Conservation (phyloP, 768 basidiomycete genomes). For the Amyloporia xantha region DNA sequence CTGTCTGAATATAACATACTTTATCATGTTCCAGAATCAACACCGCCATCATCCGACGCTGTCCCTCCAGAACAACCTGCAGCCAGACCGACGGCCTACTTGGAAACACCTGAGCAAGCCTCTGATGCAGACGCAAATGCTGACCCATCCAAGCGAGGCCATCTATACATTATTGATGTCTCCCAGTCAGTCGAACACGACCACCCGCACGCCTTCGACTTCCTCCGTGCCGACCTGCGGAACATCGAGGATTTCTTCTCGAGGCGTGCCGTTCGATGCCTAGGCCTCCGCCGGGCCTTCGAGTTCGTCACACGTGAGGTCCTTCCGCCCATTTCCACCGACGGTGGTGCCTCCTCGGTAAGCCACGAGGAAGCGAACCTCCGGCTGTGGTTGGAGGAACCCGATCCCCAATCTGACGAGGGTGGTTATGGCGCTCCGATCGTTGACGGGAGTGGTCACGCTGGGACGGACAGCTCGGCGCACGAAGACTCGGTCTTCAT, state of each 20-base stretch:
- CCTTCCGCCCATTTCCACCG: slow-evolving; percentile 27
- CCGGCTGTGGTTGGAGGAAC: slow-evolving; percentile 43
- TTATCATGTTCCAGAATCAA: slow-evolving; percentile 48
- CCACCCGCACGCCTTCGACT: slow-evolving; percentile 94
- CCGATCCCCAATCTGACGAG: slow-evolving; percentile 12
- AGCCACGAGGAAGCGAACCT: slow-evolving; percentile 23
- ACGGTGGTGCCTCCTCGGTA: slow-evolving; percentile 14
- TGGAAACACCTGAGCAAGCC: neutral
- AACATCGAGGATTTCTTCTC: slow-evolving; percentile 93
- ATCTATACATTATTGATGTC: slow-evolving; percentile 94
- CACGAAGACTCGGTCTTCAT: slow-evolving; percentile 90
- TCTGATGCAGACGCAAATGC: slow-evolving; percentile 1
- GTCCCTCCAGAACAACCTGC: too few species aligned
- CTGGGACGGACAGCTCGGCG: slow-evolving; percentile 21
- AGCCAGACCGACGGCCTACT: neutral
- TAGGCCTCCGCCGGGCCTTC: slow-evolving; percentile 80
- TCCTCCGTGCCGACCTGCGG: slow-evolving; percentile 84
- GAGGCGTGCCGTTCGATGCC: slow-evolving; percentile 60
- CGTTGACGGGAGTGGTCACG: neutral
- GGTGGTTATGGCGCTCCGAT: slow-evolving; percentile 7
- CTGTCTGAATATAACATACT: slow-evolving; percentile 98
- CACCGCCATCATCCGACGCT: neutral
- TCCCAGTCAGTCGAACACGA: slow-evolving; percentile 99
- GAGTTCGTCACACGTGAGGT: slow-evolving; percentile 76
- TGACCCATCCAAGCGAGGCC: slow-evolving; percentile 26